phyloP scores from a whole-genome alignment of 2,329 filamentous ascomycete species.

The Xylariaceae sp. region DNA sequence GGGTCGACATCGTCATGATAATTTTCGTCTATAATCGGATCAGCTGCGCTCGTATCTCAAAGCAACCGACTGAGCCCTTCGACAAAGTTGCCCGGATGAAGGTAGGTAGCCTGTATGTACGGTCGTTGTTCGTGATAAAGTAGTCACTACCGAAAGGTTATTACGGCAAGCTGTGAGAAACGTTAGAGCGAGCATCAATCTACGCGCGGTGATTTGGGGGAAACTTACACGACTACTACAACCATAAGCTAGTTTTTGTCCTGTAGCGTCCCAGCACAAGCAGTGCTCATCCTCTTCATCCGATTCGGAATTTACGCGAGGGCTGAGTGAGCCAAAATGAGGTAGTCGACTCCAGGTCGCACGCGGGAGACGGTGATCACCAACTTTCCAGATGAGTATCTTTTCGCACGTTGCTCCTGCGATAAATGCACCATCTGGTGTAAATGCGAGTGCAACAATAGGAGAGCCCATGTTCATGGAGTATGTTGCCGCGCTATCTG shows the following conservation, averaged over 20 bases:
- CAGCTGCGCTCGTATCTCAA: not conserved
- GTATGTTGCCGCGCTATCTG: conserved; percentile 51
- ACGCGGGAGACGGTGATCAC: conserved; percentile 51
- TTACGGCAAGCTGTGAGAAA: conserved; percentile 41
- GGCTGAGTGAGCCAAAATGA: conserved; percentile 55
- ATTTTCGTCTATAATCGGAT: not conserved
- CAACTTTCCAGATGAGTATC: conserved; percentile 61
- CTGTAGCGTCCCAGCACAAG: conserved; percentile 56
- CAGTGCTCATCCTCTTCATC: conserved; percentile 59
- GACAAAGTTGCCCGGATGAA: not conserved
- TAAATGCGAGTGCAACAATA: conserved; percentile 56
- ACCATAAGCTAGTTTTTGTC: conserved; percentile 58
- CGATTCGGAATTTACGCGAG: conserved; percentile 45
- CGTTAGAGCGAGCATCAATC: conserved; percentile 23
- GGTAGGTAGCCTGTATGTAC: not conserved
- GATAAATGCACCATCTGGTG: conserved; percentile 57
- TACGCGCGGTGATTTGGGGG: not conserved
- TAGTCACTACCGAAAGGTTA: conserved; percentile 43
- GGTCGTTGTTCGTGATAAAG: not conserved
- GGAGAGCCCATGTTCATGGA: conserved; percentile 56
- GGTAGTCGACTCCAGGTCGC: conserved; percentile 54
- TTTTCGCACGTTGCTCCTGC: conserved; percentile 54
- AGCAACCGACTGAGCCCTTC: not conserved
- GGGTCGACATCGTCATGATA: not conserved
- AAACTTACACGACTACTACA: conserved; percentile 55